Conservation (phyloP, 2,329 filamentous ascomycete genomes). For the Colletotrichum ledebouriae region DNA sequence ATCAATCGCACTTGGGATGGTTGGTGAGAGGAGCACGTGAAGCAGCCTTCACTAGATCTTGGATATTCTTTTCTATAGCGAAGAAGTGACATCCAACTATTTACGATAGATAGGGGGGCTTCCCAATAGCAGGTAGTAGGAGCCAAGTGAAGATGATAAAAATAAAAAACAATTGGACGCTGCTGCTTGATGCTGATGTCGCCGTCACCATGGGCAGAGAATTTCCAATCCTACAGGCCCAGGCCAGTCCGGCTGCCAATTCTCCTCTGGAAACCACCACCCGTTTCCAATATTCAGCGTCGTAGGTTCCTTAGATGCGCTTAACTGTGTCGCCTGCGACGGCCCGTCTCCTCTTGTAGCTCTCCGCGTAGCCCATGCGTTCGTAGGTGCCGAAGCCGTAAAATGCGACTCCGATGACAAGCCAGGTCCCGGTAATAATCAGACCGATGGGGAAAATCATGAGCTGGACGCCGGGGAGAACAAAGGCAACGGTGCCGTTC, state of each 20-base stretch:
- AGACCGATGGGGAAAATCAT: conserved; percentile 78
- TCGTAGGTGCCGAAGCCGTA: conserved; percentile 76
- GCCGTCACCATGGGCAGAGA: conserved; percentile 18
- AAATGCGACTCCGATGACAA: conserved; percentile 66
- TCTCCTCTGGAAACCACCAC: conserved; percentile 5
- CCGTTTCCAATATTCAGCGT: neutral
- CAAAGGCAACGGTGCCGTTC: conserved; percentile 72
- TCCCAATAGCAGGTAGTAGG: neutral
- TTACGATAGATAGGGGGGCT: conserved; percentile 27
- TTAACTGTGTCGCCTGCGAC: conserved; percentile 53
- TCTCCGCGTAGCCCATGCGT: conserved; percentile 75
- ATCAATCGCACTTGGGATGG: neutral
- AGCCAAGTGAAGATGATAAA: conserved; percentile 12
- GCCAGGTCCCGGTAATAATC: conserved; percentile 75
- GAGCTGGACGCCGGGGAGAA: conserved; percentile 76
- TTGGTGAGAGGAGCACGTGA: neutral
- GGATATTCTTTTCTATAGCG: conserved; percentile 31
- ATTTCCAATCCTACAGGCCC: conserved; percentile 14
- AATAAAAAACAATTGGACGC: conserved; percentile 31
- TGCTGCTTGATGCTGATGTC: conserved; percentile 42
- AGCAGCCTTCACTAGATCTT: conserved; percentile 10
- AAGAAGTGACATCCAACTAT: conserved; percentile 36
- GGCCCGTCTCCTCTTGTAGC: conserved; percentile 68
- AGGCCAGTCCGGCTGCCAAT: neutral
- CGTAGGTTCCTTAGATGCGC: conserved; percentile 26